Conservation (phyloP, 768 basidiomycete species). For the Pleurotus ostreatus region DNA sequence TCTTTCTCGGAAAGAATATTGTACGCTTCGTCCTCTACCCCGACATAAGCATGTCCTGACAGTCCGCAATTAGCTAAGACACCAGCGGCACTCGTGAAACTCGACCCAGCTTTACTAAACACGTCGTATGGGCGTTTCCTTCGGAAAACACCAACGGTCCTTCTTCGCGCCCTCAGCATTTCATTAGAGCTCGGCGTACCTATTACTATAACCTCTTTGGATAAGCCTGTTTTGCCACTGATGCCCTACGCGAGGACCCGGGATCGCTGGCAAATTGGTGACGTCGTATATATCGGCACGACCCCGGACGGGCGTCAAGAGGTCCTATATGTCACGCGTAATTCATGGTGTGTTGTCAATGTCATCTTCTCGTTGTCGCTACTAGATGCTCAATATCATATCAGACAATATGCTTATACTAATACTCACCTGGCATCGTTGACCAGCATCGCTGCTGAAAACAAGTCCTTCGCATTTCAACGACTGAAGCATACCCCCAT, state of each 20-base stretch:
- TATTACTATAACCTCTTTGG: conserved; percentile 27
- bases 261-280: conserved; percentile 4
- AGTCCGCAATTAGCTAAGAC: conserved; percentile 17
- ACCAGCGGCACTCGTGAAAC: conserved; percentile 32
- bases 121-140: conserved; percentile 28
- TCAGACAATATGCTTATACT: neutral
- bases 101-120: conserved; percentile 28
- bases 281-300: conserved; percentile 14
- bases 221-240: conserved; percentile 10
- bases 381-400: neutral
- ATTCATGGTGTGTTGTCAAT: conserved; percentile 4
- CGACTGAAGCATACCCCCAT: too few species aligned
- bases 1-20: conserved; percentile 17
- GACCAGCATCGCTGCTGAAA: too few species aligned
- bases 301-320: conserved; percentile 11
- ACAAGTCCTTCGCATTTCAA: too few species aligned
- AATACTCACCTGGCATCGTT: neutral
- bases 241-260: conserved; percentile 8
- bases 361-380: neutral
- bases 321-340: conserved; percentile 6
- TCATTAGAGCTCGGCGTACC: conserved; percentile 34
- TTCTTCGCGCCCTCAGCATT: conserved; percentile 34
- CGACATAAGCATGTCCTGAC: neutral
- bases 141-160: conserved; percentile 25
- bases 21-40: conserved; percentile 17